Conservation (phyloP, 495 filamentous ascomycete genomes). For the Choiromyces venosus region DNA sequence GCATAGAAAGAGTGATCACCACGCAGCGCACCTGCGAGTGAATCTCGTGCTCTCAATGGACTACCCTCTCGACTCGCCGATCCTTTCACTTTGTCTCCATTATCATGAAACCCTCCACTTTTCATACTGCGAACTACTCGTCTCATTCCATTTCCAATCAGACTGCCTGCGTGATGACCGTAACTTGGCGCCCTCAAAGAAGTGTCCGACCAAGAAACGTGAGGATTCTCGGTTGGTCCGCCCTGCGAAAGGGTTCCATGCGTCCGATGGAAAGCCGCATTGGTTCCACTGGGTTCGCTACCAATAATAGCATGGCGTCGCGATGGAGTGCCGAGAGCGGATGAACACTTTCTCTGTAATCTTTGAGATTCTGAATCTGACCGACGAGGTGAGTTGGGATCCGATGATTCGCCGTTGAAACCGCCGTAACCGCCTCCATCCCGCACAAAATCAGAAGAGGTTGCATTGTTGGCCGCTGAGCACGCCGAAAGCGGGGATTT, state of each 20-base stretch:
- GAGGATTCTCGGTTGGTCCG: constrained; percentile 1
- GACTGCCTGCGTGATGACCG: constrained; percentile 23
- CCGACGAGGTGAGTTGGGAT: constrained; percentile 22
- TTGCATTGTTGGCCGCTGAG: constrained; percentile 27
- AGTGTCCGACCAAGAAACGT: constrained; percentile 20
- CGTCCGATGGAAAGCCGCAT: not conserved
- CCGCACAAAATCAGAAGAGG: constrained; percentile 36
- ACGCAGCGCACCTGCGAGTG: constrained; percentile 30
- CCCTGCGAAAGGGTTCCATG: not conserved
- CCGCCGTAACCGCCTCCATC: constrained; percentile 1
- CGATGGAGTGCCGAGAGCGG: constrained; percentile 21
- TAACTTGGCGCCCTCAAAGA: constrained; percentile 25
- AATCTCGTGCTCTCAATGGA: constrained; percentile 35
- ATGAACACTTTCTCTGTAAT: constrained; percentile 25
- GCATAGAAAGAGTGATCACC: constrained; percentile 36
- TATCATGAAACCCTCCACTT: constrained; percentile 25
- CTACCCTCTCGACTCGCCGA: constrained; percentile 32
- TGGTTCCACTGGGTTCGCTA: constrained; percentile 17
- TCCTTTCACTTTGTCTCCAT: constrained; percentile 24
- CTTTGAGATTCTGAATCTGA: constrained; percentile 16
- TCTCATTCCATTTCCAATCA: constrained; percentile 32
- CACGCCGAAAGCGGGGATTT: constrained; percentile 28
- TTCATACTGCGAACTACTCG: constrained; percentile 32
- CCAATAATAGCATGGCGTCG: constrained; percentile 23
- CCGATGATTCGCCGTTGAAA: constrained; percentile 11